Conservation (phyloP, 2,329 filamentous ascomycete species). For the Colletotrichum sp. region DNA sequence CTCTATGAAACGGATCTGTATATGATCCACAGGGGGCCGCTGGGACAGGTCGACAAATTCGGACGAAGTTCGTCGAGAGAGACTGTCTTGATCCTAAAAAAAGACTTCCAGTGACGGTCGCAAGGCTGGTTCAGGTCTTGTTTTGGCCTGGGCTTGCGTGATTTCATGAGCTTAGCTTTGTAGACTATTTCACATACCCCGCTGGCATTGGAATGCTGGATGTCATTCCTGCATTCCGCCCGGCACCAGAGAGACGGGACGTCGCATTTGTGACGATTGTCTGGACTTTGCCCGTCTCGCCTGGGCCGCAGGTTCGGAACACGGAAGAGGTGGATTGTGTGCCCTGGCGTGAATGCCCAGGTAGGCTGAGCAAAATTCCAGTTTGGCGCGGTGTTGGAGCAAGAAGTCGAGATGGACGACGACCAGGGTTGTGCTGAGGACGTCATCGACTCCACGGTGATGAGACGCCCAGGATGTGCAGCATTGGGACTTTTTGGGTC, state of each 20-base stretch:
- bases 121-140: neutral
- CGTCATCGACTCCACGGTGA: conserved; percentile 19
- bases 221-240: neutral
- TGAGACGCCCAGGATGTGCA: conserved; percentile 6
- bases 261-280: conserved; percentile 5
- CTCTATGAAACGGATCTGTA: neutral
- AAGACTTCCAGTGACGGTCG: neutral
- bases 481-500: neutral
- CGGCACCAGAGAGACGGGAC: neutral
- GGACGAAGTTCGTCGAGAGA: neutral
- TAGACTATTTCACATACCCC: neutral
- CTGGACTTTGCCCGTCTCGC: neutral
- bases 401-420: neutral
- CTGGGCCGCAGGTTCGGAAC: neutral
- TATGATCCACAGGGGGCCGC: neutral
- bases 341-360: neutral
- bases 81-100: neutral
- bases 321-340: neutral
- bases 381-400: neutral
- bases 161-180: neutral
- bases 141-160: neutral
- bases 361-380: neutral
- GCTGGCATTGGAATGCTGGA: neutral
- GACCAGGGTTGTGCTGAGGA: neutral
- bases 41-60: neutral